phyloP scores from a whole-genome alignment of 495 filamentous ascomycete genomes.

The Lentithecium fluviatile region DNA sequence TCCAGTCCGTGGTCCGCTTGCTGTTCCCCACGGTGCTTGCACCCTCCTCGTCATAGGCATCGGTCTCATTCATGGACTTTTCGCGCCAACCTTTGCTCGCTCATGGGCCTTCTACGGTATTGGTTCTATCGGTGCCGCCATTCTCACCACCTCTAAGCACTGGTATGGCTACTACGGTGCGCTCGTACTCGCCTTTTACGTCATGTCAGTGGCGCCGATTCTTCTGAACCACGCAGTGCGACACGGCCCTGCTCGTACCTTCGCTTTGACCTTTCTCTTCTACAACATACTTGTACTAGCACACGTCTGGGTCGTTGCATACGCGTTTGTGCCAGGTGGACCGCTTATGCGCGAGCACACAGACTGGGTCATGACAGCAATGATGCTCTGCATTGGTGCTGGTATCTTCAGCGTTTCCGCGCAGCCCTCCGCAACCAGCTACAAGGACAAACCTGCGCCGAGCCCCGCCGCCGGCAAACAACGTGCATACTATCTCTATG shows the following conservation, averaged over 20 bases:
- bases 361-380: conserved; percentile 87
- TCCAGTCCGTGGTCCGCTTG: conserved; percentile 83
- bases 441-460: conserved; percentile 48
- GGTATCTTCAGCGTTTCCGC: conserved; percentile 77
- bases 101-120: conserved; percentile 81
- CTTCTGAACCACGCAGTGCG: conserved; percentile 72
- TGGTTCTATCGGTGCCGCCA: conserved; percentile 72
- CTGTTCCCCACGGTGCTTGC: conserved; percentile 81
- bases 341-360: conserved; percentile 91
- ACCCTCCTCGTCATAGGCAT: conserved; percentile 83
- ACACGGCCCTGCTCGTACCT: conserved; percentile 71
- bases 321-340: conserved; percentile 98
- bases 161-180: conserved; percentile 93
- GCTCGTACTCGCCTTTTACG: conserved; percentile 69
- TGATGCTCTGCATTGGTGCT: conserved; percentile 78
- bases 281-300: conserved; percentile 92
- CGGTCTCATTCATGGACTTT: conserved; percentile 77
- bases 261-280: conserved; percentile 81
- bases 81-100: conserved; percentile 63
- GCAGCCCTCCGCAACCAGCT: conserved; percentile 46
- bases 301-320: conserved; percentile 98
- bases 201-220: conserved; percentile 77
- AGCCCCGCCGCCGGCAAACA: conserved; percentile 55
- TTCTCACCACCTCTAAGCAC: conserved; percentile 74
- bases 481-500: conserved; percentile 70